These are phyloP conservation scores for Wickerhamia fluorescens DNA, from an alignment of 805 yeast genomes.

Conservation along the genomic window DNA sequence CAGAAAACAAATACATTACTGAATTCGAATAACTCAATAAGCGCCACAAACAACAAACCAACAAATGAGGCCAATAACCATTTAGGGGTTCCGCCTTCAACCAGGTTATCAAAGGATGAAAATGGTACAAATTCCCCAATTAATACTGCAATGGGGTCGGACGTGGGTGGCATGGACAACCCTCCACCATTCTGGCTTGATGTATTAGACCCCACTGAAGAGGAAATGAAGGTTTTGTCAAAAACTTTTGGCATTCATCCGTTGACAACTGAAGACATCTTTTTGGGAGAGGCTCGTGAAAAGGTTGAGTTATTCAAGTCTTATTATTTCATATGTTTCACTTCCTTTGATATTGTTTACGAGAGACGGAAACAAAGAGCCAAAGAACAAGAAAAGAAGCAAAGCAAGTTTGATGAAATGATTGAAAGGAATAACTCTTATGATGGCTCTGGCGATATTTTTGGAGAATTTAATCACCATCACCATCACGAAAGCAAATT, in stretches of 20 bases:
- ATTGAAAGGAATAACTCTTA: not conserved
- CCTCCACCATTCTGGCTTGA: conserved; percentile 66
- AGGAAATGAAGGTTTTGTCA: conserved; percentile 87
- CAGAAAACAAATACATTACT: too few species aligned
- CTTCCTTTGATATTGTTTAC: conserved; percentile 55
- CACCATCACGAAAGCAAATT: too few species aligned
- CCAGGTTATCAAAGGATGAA: not conserved
- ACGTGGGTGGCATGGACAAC: conserved; percentile 7
- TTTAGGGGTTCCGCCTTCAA: not conserved
- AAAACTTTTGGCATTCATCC: conserved; percentile 95
- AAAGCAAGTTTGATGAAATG: conserved; percentile 31
- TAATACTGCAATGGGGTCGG: conserved; percentile 1
- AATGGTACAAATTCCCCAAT: too few species aligned
- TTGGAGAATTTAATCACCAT: too few species aligned
- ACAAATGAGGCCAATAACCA: too few species aligned
- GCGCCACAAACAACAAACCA: not conserved
- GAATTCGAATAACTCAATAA: not conserved
- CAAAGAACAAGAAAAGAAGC: conserved; percentile 37
- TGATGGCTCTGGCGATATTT: conserved; percentile 9
- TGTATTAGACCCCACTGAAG: conserved; percentile 88
- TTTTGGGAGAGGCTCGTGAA: conserved; percentile 88
- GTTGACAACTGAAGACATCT: conserved; percentile 90
- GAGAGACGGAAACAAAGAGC: conserved; percentile 53
- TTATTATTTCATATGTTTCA: conserved; percentile 86
- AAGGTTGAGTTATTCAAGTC: conserved; percentile 89